phyloP scores from a whole-genome alignment of 2,329 filamentous ascomycete genomes.

The Tolypocladium nubicola region DNA sequence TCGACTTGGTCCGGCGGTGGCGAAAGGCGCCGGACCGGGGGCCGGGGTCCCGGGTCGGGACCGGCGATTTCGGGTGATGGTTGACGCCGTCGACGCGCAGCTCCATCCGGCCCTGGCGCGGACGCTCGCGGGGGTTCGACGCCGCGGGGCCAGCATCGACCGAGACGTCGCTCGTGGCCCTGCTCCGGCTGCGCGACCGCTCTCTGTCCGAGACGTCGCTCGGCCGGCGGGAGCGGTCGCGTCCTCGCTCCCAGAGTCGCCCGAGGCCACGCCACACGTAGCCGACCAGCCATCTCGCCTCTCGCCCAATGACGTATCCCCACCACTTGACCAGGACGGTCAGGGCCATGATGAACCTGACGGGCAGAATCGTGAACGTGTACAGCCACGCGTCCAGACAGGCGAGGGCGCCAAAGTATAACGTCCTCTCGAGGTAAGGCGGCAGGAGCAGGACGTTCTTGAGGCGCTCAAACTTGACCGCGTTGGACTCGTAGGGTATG shows the following conservation, averaged over 20 bases:
- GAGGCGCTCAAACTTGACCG: slow-evolving; percentile 82
- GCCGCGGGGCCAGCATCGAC: slow-evolving; percentile 4
- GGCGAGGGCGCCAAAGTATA: slow-evolving; percentile 80
- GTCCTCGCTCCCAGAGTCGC: slow-evolving; percentile 59
- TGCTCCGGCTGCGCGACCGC: slow-evolving; percentile 28
- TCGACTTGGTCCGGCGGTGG: slow-evolving; percentile 71
- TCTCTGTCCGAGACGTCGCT: slow-evolving; percentile 25
- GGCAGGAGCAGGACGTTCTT: slow-evolving; percentile 82
- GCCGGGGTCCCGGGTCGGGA: slow-evolving; percentile 12
- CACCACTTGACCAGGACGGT: slow-evolving; percentile 71
- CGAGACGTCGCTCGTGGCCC: slow-evolving; percentile 16
- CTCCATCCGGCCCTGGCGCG: not conserved
- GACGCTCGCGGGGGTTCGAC: slow-evolving; percentile 3
- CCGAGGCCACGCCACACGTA: slow-evolving; percentile 76
- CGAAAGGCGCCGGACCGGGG: slow-evolving; percentile 27
- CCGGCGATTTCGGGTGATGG: slow-evolving; percentile 6
- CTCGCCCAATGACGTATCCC: slow-evolving; percentile 59
- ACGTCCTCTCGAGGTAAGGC: slow-evolving; percentile 68
- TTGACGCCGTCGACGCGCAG: slow-evolving; percentile 1
- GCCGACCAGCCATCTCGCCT: slow-evolving; percentile 57
- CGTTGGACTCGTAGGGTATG: slow-evolving; percentile 79
- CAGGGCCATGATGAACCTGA: slow-evolving; percentile 75
- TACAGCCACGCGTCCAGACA: slow-evolving; percentile 96
- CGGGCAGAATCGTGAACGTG: slow-evolving; percentile 87
- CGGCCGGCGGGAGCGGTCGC: slow-evolving; percentile 25